These are phyloP conservation scores for Coprinopsis sp. DNA, from an alignment of 768 basidiomycete genomes.

Conservation along the genomic window DNA sequence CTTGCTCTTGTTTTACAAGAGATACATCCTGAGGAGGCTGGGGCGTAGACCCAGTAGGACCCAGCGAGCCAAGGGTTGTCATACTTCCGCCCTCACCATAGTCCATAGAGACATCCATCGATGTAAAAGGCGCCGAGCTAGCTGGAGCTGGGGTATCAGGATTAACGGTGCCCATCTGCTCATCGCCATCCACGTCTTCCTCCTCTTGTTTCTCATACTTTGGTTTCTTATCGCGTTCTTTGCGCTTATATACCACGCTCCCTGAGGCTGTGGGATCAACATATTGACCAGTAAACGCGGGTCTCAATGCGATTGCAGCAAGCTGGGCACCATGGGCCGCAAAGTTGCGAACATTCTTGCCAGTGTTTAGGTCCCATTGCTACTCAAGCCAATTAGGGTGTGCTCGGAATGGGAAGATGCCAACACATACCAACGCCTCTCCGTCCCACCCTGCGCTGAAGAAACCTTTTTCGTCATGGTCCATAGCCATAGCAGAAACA, in stretches of 20 bases:
- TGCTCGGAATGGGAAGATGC: neutral
- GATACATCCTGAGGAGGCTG: no score
- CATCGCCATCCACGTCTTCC: neutral
- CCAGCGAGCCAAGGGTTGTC: no score
- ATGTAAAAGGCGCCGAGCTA: no score
- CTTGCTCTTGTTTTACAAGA: no score
- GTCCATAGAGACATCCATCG: no score
- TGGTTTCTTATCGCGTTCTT: conserved; percentile 1
- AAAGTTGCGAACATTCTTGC: conserved; percentile 71
- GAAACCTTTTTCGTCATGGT: conserved; percentile 78
- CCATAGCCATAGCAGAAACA: conserved; percentile 79
- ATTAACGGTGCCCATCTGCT: no score
- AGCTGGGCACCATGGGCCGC: conserved; percentile 82
- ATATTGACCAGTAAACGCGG: conserved; percentile 23
- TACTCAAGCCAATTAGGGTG: conserved; percentile 28
- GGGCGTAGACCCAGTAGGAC: no score
- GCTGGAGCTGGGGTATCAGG: no score
- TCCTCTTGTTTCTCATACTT: neutral
- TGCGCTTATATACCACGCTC: conserved; percentile 3
- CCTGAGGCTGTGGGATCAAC: conserved; percentile 3
- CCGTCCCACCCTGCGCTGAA: conserved; percentile 97
- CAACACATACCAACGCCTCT: conserved; percentile 64
- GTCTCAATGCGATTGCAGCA: conserved; percentile 73
- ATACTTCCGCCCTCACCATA: no score
- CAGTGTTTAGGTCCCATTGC: conserved; percentile 99